phyloP scores from a whole-genome alignment of 2,329 filamentous ascomycete genomes.

The Geosmithia flava region DNA sequence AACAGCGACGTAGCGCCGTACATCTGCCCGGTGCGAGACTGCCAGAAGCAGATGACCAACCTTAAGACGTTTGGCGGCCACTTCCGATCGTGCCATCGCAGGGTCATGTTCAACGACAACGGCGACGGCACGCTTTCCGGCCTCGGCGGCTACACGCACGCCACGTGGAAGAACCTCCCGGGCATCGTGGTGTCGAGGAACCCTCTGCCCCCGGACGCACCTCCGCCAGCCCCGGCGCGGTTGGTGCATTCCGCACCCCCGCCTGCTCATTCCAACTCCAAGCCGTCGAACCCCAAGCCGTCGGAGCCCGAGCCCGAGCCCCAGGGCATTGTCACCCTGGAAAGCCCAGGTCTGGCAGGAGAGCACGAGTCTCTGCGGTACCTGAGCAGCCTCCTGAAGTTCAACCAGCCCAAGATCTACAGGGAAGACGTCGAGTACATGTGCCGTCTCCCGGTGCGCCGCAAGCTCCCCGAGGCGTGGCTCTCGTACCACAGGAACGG shows the following conservation, averaged over 20 bases:
- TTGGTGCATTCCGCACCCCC: slow-evolving; percentile 1
- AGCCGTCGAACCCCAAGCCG: too few relatives aligned
- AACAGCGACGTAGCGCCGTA: slow-evolving; percentile 6
- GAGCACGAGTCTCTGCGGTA: slow-evolving; percentile 4
- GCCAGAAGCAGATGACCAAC: slow-evolving; percentile 8
- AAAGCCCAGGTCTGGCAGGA: too few relatives aligned
- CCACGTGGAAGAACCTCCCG: neutral
- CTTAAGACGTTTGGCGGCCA: slow-evolving; percentile 4
- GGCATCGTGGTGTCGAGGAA: slow-evolving; percentile 12
- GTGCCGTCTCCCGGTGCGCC: slow-evolving; percentile 8
- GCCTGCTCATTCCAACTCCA: neutral
- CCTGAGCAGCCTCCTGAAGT: slow-evolving; percentile 9
- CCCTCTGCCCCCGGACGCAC: slow-evolving; percentile 6
- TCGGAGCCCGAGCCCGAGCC: too few relatives aligned
- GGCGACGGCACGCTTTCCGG: slow-evolving; percentile 17
- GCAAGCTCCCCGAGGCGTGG: slow-evolving; percentile 14
- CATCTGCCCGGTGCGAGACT: slow-evolving; percentile 16
- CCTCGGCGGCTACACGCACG: slow-evolving; percentile 5
- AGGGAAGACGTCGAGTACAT: slow-evolving; percentile 6
- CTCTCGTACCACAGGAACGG: slow-evolving; percentile 8
- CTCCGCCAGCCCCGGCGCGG: slow-evolving; percentile 8
- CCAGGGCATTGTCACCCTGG: too few relatives aligned
- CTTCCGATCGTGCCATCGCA: slow-evolving; percentile 7
- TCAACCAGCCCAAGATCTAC: slow-evolving; percentile 7
- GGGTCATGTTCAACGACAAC: slow-evolving; percentile 16